Evolutionary conservation across 1,284 basidiomycete species (phyloP).

Genomic region (Pholiota adiposa): DNA sequence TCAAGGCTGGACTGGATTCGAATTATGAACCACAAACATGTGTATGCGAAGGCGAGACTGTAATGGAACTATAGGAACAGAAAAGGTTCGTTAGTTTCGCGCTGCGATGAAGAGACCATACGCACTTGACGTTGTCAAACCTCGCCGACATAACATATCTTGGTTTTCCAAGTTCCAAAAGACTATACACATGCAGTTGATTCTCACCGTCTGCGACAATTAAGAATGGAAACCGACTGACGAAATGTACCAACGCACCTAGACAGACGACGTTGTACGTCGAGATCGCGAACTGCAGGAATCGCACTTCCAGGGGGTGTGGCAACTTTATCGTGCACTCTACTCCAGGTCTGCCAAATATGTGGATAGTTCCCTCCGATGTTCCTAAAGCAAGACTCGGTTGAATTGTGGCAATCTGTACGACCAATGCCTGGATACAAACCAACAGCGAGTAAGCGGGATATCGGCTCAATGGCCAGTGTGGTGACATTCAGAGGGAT

Average conservation of each 20-base stretch:
- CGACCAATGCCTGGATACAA: conserved; percentile 20
- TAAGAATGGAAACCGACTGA: neutral
- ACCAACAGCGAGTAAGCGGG: conserved; percentile 77
- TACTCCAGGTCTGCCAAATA: conserved; percentile 72
- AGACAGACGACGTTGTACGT: conserved; percentile 65
- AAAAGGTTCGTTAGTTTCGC: conserved; percentile 2
- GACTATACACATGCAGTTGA: conserved; percentile 72
- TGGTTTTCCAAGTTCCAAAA: conserved; percentile 57
- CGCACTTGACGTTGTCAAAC: conserved; percentile 50
- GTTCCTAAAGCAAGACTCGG: conserved; percentile 59
- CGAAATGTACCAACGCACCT: conserved; percentile 44
- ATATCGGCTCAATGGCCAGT: conserved; percentile 72
- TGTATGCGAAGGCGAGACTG: conserved; percentile 74
- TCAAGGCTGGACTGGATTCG: conserved; percentile 10
- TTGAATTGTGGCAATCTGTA: conserved; percentile 2
- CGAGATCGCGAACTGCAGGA: conserved; percentile 65
- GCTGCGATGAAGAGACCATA: neutral
- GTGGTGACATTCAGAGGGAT: conserved; percentile 62
- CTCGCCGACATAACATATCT: conserved; percentile 55
- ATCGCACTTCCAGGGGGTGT: conserved; percentile 55
- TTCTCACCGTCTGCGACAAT: conserved; percentile 62
- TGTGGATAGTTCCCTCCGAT: conserved; percentile 54
- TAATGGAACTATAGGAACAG: conserved; percentile 49
- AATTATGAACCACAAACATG: conserved; percentile 58
- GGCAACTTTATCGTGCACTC: conserved; percentile 56